Conservation (phyloP, 2,329 filamentous ascomycete species). For the Trichoderma koningiopsis region DNA sequence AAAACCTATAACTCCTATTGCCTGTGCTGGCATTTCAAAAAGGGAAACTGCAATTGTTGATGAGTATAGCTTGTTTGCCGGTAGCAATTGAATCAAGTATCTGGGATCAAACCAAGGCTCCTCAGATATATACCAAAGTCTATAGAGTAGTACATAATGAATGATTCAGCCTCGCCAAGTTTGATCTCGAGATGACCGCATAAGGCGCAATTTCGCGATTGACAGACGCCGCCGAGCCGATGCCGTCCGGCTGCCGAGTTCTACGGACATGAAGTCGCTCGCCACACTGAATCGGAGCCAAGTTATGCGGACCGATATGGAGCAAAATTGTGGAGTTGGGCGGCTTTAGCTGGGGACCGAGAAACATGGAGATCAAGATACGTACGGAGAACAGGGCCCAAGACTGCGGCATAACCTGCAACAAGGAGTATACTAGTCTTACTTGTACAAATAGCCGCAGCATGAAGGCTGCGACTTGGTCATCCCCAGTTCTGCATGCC, state of each 20-base stretch:
- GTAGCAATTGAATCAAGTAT: not conserved
- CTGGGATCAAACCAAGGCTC: not conserved
- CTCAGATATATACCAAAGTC: too few species aligned
- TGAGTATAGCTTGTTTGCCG: not conserved
- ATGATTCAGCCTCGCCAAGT: not conserved
- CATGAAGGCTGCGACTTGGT: not conserved
- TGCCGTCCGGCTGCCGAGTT: not conserved
- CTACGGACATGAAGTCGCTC: not conserved
- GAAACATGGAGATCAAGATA: not conserved
- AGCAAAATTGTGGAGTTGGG: not conserved
- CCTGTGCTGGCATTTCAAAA: not conserved
- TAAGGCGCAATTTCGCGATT: not conserved
- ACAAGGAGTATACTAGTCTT: not conserved
- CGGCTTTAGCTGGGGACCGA: not conserved
- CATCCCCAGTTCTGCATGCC: not conserved
- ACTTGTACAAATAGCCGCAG: not conserved
- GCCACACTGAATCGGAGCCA: not conserved
- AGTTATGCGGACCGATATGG: constrained; percentile 1
- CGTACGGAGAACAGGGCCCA: not conserved
- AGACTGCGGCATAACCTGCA: not conserved
- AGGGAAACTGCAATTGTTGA: not conserved
- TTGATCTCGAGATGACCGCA: not conserved
- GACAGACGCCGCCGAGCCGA: not conserved
- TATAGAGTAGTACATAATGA: not conserved
- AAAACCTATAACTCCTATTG: not conserved